Conservation (phyloP, 345 rosid species). For the Salix koriyanagi region DNA sequence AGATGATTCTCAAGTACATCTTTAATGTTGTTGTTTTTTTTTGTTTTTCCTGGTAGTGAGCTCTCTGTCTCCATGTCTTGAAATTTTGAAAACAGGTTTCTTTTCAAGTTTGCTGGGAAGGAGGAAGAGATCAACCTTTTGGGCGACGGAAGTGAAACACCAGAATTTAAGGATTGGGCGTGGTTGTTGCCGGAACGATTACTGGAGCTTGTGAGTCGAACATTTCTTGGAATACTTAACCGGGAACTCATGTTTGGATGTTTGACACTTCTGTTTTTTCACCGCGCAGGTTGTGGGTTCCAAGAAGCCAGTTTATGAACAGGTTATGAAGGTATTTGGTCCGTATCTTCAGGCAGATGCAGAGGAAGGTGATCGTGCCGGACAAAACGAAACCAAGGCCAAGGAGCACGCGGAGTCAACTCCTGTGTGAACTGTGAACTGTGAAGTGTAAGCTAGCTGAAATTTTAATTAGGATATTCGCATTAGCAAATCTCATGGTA, state of each 20-base stretch:
- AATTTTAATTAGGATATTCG: neutral
- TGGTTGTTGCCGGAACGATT: conserved; percentile 68
- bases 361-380: conserved; percentile 27
- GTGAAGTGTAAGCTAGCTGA: too few species aligned
- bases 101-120: conserved; percentile 62
- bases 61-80: too few species aligned
- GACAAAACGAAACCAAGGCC: neutral
- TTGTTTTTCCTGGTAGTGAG: neutral
- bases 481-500: neutral
- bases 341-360: conserved; percentile 39
- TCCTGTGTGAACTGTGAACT: neutral
- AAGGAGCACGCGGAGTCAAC: neutral
- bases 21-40: neutral
- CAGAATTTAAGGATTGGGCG: conserved; percentile 67
- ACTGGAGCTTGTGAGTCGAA: conserved; percentile 45
- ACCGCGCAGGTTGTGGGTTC: conserved; percentile 50
- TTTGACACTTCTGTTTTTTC: neutral
- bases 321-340: conserved; percentile 51
- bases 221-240: neutral
- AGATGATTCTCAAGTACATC: neutral
- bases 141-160: conserved; percentile 66
- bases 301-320: conserved; percentile 69
- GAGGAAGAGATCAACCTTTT: conserved; percentile 74
- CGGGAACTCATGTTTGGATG: neutral
- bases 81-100: conserved; percentile 47